Percentiles rank a stretch among this genome's conserved stretches.
These are phyloP conservation scores for Erysimum cheiranthoides DNA, from an alignment of 345 rosid genomes.

Conservation along the genomic window DNA sequence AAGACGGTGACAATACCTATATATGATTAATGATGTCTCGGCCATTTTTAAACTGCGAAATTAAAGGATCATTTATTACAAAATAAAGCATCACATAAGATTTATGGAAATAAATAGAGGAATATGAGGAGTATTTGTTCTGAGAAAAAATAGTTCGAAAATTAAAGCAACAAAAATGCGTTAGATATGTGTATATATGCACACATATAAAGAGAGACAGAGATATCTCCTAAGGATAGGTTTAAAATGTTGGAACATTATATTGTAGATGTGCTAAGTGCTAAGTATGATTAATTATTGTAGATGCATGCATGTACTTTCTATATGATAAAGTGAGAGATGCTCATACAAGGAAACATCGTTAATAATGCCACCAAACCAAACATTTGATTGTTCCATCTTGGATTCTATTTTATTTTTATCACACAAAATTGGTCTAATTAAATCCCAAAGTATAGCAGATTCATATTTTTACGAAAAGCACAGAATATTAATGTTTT, in stretches of 20 bases:
- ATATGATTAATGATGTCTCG: background rate
- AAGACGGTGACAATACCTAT: constrained; percentile 20
- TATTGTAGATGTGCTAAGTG: constrained; percentile 24
- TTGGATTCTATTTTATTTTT: constrained; percentile 21
- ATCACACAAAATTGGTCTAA: background rate
- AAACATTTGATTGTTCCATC: constrained; percentile 15
- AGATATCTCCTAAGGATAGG: constrained; percentile 26
- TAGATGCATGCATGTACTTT: constrained; percentile 40
- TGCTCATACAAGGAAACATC: constrained; percentile 27
- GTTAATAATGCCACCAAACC: constrained; percentile 24
- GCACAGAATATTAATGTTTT: background rate
- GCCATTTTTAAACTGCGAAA: background rate
- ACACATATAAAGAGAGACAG: constrained; percentile 20
- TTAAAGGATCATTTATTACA: background rate
- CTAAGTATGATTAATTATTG: constrained; percentile 18
- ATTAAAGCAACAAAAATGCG: background rate
- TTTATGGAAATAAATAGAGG: background rate
- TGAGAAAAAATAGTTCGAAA: background rate
- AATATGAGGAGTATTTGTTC: background rate
- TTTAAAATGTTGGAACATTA: constrained; percentile 15
- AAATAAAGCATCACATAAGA: background rate
- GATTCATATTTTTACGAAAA: background rate
- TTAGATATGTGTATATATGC: background rate
- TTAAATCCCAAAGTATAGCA: background rate
- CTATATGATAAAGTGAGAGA: constrained; percentile 2